These are phyloP conservation scores for Metarhizium sp. DNA, from an alignment of 2,329 filamentous ascomycete genomes.

Conservation along the genomic window DNA sequence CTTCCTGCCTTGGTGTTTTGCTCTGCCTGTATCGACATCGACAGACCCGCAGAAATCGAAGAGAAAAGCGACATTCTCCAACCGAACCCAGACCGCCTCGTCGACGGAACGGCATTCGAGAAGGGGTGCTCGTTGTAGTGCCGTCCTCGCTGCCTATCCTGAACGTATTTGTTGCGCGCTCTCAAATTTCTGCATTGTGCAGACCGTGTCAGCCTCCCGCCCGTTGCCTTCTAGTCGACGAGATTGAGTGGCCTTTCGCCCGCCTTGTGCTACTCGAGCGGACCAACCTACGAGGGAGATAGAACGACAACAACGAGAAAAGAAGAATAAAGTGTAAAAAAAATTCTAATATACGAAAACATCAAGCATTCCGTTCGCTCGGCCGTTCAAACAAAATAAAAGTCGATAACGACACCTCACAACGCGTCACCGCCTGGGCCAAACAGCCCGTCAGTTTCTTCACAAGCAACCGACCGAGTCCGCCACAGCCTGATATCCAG, in stretches of 20 bases:
- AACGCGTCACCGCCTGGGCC: background rate
- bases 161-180: background rate
- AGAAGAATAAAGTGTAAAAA: too few species aligned
- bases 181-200: background rate
- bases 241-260: background rate
- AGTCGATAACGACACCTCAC: background rate
- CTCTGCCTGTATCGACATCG: background rate
- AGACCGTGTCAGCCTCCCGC: background rate
- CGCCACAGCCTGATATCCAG: background rate
- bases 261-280: background rate
- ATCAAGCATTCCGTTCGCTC: too few species aligned
- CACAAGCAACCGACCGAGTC: background rate
- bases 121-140: constrained; percentile 1
- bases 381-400: too few species aligned
- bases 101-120: constrained; percentile 4
- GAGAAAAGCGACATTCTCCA: background rate
- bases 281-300: background rate
- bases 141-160: constrained; percentile 3
- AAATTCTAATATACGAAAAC: too few species aligned
- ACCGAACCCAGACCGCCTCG: constrained; percentile 1
- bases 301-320: background rate
- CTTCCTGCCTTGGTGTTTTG: background rate
- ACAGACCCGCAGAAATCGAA: constrained; percentile 1
- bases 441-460: background rate
- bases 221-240: background rate